Base-by-base conservation (phyloP, 257 asterid species). In the Nicotiana tomentosiformis region DNA sequence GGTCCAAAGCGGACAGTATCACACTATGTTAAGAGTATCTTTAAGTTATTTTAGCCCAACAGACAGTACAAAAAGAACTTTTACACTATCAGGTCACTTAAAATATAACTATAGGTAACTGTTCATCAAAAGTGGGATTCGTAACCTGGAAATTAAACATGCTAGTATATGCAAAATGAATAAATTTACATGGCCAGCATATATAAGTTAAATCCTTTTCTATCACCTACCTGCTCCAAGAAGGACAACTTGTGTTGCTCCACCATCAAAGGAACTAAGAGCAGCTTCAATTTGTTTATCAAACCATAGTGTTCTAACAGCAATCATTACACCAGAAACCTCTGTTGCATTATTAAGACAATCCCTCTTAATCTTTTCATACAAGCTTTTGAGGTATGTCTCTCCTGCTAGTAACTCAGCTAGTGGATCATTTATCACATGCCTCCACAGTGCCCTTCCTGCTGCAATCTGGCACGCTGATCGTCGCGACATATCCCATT, bases 391-490 rank as follows among this genome's bases (percentile, higher is more conserved):
- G 82, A 95, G 86, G 91, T 88, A 89, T 18, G 86, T 84, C 91
- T 93, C 97, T 4, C 98, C 98, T 0, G 98, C 98, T 14, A 95
- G 92, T 20, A 95, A 55, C 91, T 88, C 97, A 0, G 98, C 98
- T 60, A 95, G 68, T 7, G 96, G 95, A 86, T 95, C 98, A 30
- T 90, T 86, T 55, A 90, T 84, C 80, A 85, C 96, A 65, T 87
- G 92, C 84, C 88, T 93, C 98, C 98, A 95, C 90, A 93, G 84
- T 35, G 98, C 98, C 23, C 98, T 85, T 10, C 95, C 98, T 1
- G 98, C 97, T 2, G 98, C 98, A 2, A 95, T 91, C 90, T 95
- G 98, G 85, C 98, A 95, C 3, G 97, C 97, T 0, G 98, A 95
- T 60, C 88, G 87, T 60, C 95, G 82, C 43, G 88, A 86, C 9